phyloP scores from a whole-genome alignment of 2,329 filamentous ascomycete species.

The Penicillium sp. region DNA sequence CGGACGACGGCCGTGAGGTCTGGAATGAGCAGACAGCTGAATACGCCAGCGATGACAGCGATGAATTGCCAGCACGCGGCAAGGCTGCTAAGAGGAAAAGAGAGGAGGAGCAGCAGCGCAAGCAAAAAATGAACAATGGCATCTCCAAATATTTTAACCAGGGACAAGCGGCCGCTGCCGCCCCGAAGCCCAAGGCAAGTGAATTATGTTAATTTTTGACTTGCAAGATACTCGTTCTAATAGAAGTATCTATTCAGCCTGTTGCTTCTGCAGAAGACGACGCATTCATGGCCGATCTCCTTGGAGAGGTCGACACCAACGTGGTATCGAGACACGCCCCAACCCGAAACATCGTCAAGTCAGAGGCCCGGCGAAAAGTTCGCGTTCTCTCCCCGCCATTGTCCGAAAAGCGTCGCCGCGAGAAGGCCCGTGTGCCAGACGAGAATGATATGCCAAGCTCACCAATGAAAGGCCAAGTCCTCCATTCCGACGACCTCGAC shows the following conservation, averaged over 20 bases:
- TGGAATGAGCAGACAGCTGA: constrained; percentile 71
- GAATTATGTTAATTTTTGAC: constrained; percentile 1
- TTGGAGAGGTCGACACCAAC: constrained; percentile 86
- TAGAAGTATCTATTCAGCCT: constrained; percentile 52
- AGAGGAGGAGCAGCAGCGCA: constrained; percentile 81
- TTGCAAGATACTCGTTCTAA: constrained; percentile 3
- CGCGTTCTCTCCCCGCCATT: constrained; percentile 77
- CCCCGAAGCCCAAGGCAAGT: constrained; percentile 77
- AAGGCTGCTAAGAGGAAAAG: constrained; percentile 79
- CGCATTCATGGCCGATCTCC: constrained; percentile 79
- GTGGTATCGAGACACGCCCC: constrained; percentile 58
- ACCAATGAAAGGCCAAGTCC: constrained; percentile 42
- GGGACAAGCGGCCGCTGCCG: constrained; percentile 59
- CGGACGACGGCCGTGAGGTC: constrained; percentile 91
- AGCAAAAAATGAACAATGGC: constrained; percentile 83
- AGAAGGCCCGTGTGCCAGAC: constrained; percentile 50
- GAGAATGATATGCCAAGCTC: constrained; percentile 51
- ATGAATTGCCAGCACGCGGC: constrained; percentile 64
- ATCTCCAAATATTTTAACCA: constrained; percentile 95
- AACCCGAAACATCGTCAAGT: constrained; percentile 67
- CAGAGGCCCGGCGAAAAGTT: constrained; percentile 74
- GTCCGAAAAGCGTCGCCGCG: constrained; percentile 56
- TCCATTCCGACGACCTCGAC: constrained; percentile 52
- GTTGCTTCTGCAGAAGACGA: constrained; percentile 83
- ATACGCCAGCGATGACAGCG: constrained; percentile 65